Conservation (phyloP, 768 basidiomycete genomes). For the Serendipita vermifera region DNA sequence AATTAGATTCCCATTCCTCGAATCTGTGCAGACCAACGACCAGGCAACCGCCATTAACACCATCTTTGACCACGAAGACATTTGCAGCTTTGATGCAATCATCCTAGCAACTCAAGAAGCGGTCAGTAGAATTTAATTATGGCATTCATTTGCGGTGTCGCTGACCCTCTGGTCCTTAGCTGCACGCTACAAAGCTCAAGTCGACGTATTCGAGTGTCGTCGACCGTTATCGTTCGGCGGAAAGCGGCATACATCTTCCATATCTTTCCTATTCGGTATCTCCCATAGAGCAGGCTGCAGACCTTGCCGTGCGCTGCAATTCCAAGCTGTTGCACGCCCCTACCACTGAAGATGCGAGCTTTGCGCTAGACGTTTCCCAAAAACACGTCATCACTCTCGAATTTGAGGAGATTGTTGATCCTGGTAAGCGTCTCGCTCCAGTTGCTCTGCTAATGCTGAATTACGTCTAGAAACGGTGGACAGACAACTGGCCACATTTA, state of each 20-base stretch:
- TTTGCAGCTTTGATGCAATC: not conserved
- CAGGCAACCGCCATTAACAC: not conserved
- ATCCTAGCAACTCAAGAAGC: not conserved
- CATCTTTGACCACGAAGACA: not conserved
- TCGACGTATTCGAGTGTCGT: not conserved
- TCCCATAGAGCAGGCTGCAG: not conserved
- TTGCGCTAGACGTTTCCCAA: not conserved
- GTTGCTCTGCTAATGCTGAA: not conserved
- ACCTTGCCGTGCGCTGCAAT: not conserved
- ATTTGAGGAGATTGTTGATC: not conserved
- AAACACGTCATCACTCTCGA: slow-evolving; percentile 1
- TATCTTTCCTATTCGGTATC: not conserved
- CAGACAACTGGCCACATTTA: not conserved
- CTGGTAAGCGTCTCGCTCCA: not conserved
- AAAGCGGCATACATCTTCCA: not conserved
- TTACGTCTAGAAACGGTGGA: not conserved
- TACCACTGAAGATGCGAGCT: not conserved
- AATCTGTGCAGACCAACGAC: not conserved
- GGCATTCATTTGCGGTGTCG: not conserved
- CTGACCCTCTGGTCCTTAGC: not conserved
- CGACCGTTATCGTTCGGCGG: not conserved
- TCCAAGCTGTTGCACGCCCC: not conserved
- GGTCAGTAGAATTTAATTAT: not conserved
- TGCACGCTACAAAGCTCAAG: not conserved
- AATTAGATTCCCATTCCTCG: not conserved